These are phyloP conservation scores for Vitis riparia DNA, from an alignment of 164 flowering plant species.

Conservation along the genomic window DNA sequence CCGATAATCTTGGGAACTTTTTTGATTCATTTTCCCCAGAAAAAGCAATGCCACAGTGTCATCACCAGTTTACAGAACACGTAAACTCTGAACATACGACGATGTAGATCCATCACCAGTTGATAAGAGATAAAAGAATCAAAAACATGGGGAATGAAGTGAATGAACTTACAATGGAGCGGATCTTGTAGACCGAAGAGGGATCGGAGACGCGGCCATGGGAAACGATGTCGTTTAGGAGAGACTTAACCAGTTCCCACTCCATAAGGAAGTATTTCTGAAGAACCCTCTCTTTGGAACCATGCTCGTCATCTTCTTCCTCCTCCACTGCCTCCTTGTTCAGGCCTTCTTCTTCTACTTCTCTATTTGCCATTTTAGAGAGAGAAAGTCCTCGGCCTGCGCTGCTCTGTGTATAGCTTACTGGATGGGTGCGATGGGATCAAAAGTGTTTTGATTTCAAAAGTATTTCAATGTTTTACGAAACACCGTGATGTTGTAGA, in stretches of 20 bases:
- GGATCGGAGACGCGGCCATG: conserved; percentile 60
- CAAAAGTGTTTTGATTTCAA: too few relatives aligned
- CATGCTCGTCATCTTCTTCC: conserved; percentile 79
- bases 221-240: conserved; percentile 72
- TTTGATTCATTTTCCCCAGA: too few relatives aligned
- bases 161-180: conserved; percentile 63
- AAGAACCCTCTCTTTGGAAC: conserved; percentile 60
- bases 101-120: background rate
- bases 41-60: too few relatives aligned
- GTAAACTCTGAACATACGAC: background rate
- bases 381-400: background rate
- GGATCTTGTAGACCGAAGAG: conserved; percentile 72
- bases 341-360: conserved; percentile 10
- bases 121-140: background rate
- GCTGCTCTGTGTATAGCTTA: too few relatives aligned
- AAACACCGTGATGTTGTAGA: too few relatives aligned
- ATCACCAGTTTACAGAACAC: too few relatives aligned
- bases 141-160: conserved; percentile 8
- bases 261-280: conserved; percentile 84
- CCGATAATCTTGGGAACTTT: too few relatives aligned
- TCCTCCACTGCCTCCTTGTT: conserved; percentile 11
- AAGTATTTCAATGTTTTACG: too few relatives aligned
- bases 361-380: conserved; percentile 12
- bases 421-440: too few relatives aligned
- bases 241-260: conserved; percentile 80